A percentile compares a stretch with the other conserved stretches of the same genome.
These are phyloP conservation scores for Peltaster fructicola DNA, from an alignment of 2,329 filamentous ascomycete genomes.

Conservation along the genomic window DNA sequence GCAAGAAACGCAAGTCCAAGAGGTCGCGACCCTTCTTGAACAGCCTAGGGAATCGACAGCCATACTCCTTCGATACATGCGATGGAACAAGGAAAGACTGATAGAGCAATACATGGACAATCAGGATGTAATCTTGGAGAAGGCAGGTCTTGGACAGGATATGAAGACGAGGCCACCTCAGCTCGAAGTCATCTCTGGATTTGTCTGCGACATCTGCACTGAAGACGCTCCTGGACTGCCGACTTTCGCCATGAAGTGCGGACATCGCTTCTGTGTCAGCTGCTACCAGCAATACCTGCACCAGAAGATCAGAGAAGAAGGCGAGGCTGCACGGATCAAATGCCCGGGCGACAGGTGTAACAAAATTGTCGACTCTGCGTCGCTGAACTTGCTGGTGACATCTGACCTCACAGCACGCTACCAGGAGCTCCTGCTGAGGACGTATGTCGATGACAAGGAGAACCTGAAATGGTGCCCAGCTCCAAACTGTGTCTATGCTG, in stretches of 20 bases:
- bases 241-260: slow-evolving; percentile 89
- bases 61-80: slow-evolving; percentile 71
- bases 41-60: slow-evolving; percentile 78
- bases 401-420: slow-evolving; percentile 48
- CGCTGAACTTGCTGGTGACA: slow-evolving; percentile 57
- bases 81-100: slow-evolving; percentile 92
- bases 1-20: slow-evolving; percentile 70
- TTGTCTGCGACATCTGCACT: slow-evolving; percentile 89
- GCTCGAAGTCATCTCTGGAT: slow-evolving; percentile 54
- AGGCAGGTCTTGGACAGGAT: slow-evolving; percentile 59
- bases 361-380: slow-evolving; percentile 78
- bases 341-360: slow-evolving; percentile 79
- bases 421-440: slow-evolving; percentile 70
- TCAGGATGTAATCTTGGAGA: slow-evolving; percentile 61
- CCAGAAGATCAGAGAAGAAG: slow-evolving; percentile 90
- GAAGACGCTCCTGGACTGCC: slow-evolving; percentile 63
- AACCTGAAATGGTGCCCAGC: slow-evolving; percentile 94
- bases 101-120: slow-evolving; percentile 95
- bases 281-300: slow-evolving; percentile 84
- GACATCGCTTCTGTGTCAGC: slow-evolving; percentile 78
- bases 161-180: slow-evolving; percentile 41
- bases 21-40: slow-evolving; percentile 81
- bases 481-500: slow-evolving; percentile 86
- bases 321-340: slow-evolving; percentile 85
- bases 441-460: slow-evolving; percentile 94